These are phyloP conservation scores for Linanthus parryae DNA, from an alignment of 148 eudicot species.

Conservation along the genomic window DNA sequence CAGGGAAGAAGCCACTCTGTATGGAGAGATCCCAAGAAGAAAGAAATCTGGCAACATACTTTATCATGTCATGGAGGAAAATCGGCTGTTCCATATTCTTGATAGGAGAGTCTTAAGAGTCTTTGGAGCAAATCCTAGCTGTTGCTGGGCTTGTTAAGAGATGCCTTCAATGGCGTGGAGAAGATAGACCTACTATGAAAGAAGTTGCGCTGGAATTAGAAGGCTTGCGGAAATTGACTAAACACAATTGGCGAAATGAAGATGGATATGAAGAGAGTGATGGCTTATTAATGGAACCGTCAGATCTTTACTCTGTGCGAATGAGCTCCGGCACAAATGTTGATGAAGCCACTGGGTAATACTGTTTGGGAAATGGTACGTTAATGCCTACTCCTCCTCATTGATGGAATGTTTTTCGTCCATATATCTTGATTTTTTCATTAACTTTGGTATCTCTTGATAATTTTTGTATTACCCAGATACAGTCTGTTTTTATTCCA, in stretches of 20 bases:
- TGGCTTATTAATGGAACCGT: not conserved
- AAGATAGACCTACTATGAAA: slow-evolving; percentile 4
- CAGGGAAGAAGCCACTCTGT: slow-evolving; percentile 5
- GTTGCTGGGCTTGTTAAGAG: not conserved
- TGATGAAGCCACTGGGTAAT: not conserved
- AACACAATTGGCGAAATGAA: not conserved
- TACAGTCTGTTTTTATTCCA: too few species aligned
- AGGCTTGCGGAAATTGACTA: not conserved
- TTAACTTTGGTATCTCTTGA: too few species aligned
- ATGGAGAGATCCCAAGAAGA: not conserved
- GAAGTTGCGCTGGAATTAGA: not conserved
- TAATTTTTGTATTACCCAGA: too few species aligned
- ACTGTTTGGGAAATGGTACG: not conserved
- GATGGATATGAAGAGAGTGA: slow-evolving; percentile 11
- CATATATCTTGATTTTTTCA: too few species aligned
- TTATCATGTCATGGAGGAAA: slow-evolving; percentile 1
- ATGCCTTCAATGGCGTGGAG: not conserved
- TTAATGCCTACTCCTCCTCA: too few species aligned
- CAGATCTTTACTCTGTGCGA: not conserved
- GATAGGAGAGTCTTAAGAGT: too few species aligned
- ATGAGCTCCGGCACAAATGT: too few species aligned
- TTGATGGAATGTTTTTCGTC: too few species aligned
- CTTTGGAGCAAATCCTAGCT: not conserved
- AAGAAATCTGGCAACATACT: slow-evolving; percentile 1
- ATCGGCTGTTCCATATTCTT: not conserved